Base-by-base conservation (phyloP, 768 basidiomycete species). In the Mycena haematopus region DNA sequence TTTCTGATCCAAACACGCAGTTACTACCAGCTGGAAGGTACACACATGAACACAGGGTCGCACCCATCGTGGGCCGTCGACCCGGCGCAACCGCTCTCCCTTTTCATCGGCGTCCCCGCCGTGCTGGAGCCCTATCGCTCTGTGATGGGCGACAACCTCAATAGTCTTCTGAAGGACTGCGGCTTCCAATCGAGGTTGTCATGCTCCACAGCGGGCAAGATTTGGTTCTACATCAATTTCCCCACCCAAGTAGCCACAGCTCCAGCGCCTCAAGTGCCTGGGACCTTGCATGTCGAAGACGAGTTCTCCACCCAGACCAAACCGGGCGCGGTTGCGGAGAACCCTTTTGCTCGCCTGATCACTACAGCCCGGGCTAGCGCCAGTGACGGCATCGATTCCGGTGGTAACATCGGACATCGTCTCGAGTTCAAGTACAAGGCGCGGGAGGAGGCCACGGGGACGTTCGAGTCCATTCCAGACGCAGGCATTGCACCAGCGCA, bases 331-430 rank as follows among this genome's bases (percentile, higher is more conserved):
- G 55, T 76, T 70, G 47, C 29, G 2, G 46, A 24, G 19, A 7
- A 15, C 14, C 91, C 80, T 2, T 70, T 69, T 2, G 68, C 53
- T 90, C 91, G 61, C 87, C 80, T 50, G 25, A 14, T 77, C 70
- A 51, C 89, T 82, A 78, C 90, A 69, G 71, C 15, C 71, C 68
- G 19, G 8, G 47, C 17, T 3, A 50, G 47, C 19, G 47, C 45
- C 14, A 9, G 22, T 14, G 7, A 10, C 22, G 44, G 8, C 21
- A 14, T 10, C 2, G 44, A 45, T 45, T 24, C 44, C 3, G 22
- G 44, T 22, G 9, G 44, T 1, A 45, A 24, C 44, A 45, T n/a
- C 21, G 22, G 19, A 45, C 22, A 8, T 13, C 44, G 44, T 24
- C 22, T 3, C 22, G 22, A 21, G 2, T 10, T n/a, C 22, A 6